phyloP scores from a whole-genome alignment of 78 protist species.

The Guillardia theta region DNA sequence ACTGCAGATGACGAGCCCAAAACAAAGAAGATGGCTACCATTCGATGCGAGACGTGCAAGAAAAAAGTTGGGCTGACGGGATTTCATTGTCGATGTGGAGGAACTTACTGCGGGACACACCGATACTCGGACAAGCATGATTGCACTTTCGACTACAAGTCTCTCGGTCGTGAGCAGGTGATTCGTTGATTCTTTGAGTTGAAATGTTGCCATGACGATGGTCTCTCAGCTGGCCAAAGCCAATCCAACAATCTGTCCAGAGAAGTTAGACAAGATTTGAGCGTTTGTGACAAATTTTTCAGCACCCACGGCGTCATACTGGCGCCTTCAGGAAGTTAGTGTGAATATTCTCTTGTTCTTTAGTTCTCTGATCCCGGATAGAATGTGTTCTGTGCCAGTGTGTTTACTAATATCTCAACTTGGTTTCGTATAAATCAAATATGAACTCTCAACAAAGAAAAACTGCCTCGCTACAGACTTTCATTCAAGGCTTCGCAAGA shows the following conservation, averaged over 20 bases:
- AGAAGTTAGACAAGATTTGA: neutral
- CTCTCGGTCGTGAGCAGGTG: slow-evolving; percentile 71
- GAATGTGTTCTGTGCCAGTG: too few species aligned
- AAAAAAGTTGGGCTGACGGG: slow-evolving; percentile 79
- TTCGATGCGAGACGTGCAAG: slow-evolving; percentile 60
- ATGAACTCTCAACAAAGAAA: too few species aligned
- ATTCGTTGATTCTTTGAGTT: slow-evolving; percentile 15
- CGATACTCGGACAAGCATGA: slow-evolving; percentile 74
- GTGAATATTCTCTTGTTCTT: too few species aligned
- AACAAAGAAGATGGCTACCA: neutral
- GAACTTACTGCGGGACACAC: slow-evolving; percentile 72
- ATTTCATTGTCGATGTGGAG: slow-evolving; percentile 75
- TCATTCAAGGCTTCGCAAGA: too few species aligned
- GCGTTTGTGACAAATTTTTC: too few species aligned
- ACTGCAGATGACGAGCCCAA: neutral
- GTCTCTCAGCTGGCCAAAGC: slow-evolving; percentile 63
- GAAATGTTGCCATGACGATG: too few species aligned
- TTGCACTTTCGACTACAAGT: slow-evolving; percentile 77
- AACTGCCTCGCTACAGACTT: too few species aligned
- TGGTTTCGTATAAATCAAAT: too few species aligned
- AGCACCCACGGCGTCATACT: too few species aligned
- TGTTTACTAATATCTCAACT: too few species aligned
- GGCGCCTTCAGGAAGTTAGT: too few species aligned
- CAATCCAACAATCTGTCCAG: slow-evolving; percentile 55
- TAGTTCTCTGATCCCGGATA: too few species aligned